Conservation (phyloP, 2,329 filamentous ascomycete genomes). For the Penicillium digitatum region DNA sequence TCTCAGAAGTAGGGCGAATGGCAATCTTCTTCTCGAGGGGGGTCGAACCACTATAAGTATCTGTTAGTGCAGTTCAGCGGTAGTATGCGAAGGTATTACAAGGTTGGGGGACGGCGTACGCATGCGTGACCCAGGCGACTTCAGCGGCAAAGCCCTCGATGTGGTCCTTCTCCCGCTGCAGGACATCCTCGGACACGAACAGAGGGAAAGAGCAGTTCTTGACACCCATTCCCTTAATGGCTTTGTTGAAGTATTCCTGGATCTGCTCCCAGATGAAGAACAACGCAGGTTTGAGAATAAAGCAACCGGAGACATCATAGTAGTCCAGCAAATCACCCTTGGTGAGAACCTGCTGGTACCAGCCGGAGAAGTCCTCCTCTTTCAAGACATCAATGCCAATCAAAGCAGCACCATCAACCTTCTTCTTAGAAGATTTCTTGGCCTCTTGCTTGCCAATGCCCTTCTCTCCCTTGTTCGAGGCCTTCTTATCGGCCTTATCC, state of each 20-base stretch:
- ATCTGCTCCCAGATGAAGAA: conserved; percentile 67
- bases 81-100: not conserved
- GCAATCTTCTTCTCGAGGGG: conserved; percentile 79
- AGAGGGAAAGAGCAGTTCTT: conserved; percentile 96
- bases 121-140: conserved; percentile 52
- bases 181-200: conserved; percentile 86
- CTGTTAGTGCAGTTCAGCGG: conserved; percentile 6
- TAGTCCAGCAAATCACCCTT: conserved; percentile 98
- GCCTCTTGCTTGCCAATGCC: conserved; percentile 4
- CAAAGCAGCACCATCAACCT: conserved; percentile 59
- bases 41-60: conserved; percentile 68
- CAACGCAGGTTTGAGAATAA: conserved; percentile 75
- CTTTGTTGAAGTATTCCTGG: conserved; percentile 54
- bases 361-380: conserved; percentile 80
- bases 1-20: conserved; percentile 66
- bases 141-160: conserved; percentile 94
- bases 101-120: conserved; percentile 30
- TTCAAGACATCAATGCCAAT: conserved; percentile 88
- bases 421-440: conserved; percentile 42
- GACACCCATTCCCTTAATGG: conserved; percentile 87
- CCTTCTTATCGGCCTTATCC: conserved; percentile 38
- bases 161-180: conserved; percentile 86
- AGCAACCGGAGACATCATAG: conserved; percentile 97
- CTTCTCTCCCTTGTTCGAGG: conserved; percentile 33
- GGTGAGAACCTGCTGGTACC: conserved; percentile 96